phyloP scores from a whole-genome alignment of 2,329 filamentous ascomycete species.

The Didymella sp. region DNA sequence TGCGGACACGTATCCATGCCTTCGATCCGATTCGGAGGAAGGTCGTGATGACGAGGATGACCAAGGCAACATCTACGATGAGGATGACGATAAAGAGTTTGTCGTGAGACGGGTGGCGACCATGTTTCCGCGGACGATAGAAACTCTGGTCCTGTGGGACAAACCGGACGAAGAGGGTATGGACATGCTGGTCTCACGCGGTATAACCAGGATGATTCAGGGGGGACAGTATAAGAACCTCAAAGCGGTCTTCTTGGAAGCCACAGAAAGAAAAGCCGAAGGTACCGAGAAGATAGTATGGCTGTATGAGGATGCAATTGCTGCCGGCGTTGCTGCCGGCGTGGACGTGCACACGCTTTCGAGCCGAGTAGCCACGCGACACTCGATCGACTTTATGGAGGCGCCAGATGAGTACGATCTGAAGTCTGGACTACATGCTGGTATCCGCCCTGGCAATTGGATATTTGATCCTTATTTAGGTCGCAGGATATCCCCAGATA shows the following conservation, averaged over 20 bases:
- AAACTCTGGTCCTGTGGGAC: neutral
- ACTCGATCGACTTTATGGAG: neutral
- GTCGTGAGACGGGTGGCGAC: neutral
- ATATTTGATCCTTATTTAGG: neutral
- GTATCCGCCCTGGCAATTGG: neutral
- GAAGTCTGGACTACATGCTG: neutral
- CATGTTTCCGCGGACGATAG: neutral
- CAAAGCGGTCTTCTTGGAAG: neutral
- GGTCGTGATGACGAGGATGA: neutral
- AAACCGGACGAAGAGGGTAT: neutral
- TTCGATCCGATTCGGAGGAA: neutral
- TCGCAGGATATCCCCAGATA: neutral
- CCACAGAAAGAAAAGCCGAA: neutral
- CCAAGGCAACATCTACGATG: neutral
- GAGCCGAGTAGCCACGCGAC: neutral
- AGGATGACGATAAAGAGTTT: neutral
- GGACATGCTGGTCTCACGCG: neutral
- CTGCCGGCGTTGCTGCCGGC: too few relatives aligned
- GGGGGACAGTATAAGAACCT: neutral
- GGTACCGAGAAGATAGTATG: too few relatives aligned
- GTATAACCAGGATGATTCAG: neutral
- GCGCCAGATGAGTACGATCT: neutral
- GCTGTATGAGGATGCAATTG: too few relatives aligned
- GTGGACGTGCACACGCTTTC: neutral
- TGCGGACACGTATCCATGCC: neutral